These are phyloP conservation scores for Phytophthora tentaculata DNA, from an alignment of 352 stramenopile species.

Conservation along the genomic window DNA sequence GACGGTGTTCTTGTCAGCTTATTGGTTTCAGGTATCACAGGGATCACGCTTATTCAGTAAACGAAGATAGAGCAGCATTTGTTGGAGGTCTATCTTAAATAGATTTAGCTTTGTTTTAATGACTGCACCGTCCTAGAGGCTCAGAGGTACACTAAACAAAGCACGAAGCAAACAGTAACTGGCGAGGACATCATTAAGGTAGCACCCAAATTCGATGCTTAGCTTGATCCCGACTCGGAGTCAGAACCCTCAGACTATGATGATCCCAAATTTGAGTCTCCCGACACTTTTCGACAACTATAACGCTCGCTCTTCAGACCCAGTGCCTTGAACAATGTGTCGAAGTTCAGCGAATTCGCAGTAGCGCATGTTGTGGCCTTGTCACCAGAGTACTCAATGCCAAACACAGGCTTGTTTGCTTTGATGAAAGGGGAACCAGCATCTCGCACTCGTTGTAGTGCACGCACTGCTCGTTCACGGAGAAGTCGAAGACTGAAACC, in stretches of 20 bases:
- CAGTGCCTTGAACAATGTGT: constrained; percentile 49
- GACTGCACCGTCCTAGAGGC: background rate
- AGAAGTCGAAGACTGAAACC: constrained; percentile 58
- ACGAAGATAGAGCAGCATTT: background rate
- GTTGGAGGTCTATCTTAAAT: background rate
- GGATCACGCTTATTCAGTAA: constrained; percentile 5
- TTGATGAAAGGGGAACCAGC: constrained; percentile 47
- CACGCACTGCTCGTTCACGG: constrained; percentile 65
- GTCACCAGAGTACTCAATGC: constrained; percentile 59
- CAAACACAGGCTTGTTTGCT: constrained; percentile 61
- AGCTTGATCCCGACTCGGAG: background rate
- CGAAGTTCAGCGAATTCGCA: constrained; percentile 43
- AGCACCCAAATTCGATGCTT: background rate
- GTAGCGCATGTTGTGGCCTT: constrained; percentile 32
- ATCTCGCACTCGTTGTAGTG: constrained; percentile 55
- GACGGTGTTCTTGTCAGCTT: constrained; percentile 4
- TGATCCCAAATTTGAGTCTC: background rate
- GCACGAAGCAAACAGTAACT: background rate
- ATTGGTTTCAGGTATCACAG: constrained; percentile 7
- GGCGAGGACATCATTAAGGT: background rate
- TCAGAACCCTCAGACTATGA: background rate
- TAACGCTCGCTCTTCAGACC: constrained; percentile 43
- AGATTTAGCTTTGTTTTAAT: too few relatives aligned
- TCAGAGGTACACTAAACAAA: background rate
- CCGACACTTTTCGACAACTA: constrained; percentile 32